Base-by-base conservation (phyloP, 202 grass and related monocot genomes). In the Digitaria exilis region DNA sequence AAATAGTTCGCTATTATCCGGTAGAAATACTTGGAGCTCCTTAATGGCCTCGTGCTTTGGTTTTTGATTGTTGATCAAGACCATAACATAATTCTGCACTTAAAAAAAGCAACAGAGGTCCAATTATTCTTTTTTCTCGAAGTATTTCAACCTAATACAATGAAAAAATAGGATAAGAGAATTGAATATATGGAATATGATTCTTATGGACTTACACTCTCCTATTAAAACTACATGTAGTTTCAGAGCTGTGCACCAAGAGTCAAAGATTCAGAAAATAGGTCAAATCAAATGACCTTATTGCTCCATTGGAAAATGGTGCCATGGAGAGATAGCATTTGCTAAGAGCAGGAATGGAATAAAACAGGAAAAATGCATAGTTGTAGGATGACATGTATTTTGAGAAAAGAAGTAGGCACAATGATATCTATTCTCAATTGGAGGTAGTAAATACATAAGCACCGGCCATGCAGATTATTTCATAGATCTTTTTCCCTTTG, bases 41-140 rank as follows among this genome's bases (percentile, higher is more conserved):
- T 87, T 70, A 37, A 44, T 85, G 24, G 89, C 80, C 9, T 78
- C 35, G 73, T 84, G 73, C 87, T 94, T 90, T 58, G 52, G 6
- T 44, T 49, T 94, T 75, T 77, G 66, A 89, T 84, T 81, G 24
- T 11, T 82, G 15, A 97, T 89, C 68, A 97, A 56, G 65, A 80
- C 28, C 55, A 90, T 87, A 76, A 97, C 77, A 39, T 97, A 97
- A 0, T 92, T 85, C 94, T 97, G 85, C 88, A 94, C 84, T 94
- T 88, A 79, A 90, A 34, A n/a, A 78, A 34, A 82, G 55, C 34
- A 85, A 82, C 29, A 63, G 13, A 85, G 29, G 54, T 79, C 28
- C 26, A 65, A 13, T 85, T 69, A 86, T 34, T 70, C 45, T 63
- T 42, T 39, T 77, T 71, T 48, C 50, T 80, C 56, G 5, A 55